Conservation (phyloP, 768 basidiomycete species). For the Tricholoma terreum region DNA sequence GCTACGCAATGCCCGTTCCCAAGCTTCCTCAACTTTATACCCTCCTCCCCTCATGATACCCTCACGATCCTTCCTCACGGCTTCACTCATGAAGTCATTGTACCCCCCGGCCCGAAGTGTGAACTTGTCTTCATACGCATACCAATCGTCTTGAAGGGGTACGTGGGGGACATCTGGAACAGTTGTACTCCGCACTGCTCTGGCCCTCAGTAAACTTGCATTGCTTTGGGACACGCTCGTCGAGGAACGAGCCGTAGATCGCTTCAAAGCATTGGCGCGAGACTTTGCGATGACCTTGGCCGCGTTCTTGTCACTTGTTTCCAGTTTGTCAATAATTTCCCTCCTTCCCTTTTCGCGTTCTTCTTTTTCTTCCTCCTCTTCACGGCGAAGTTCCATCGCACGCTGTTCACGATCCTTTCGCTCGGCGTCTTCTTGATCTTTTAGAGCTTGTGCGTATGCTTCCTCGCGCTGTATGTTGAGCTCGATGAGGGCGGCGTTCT, state of each 20-base stretch:
- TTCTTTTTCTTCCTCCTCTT: constrained; percentile 75
- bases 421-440: constrained; percentile 80
- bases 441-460: constrained; percentile 65
- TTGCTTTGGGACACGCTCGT: constrained; percentile 43
- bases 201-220: constrained; percentile 52
- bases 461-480: constrained; percentile 83
- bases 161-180: constrained; percentile 80
- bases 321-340: constrained; percentile 79
- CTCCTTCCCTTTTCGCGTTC: constrained; percentile 69
- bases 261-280: constrained; percentile 60
- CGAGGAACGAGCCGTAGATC: constrained; percentile 55
- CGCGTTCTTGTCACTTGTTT: constrained; percentile 72
- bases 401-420: constrained; percentile 67
- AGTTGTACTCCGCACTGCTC: constrained; percentile 62
- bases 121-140: constrained; percentile 71
- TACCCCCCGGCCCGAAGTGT: constrained; percentile 52
- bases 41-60: constrained; percentile 83
- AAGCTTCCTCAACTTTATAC: constrained; percentile 77
- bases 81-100: constrained; percentile 71
- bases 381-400: constrained; percentile 59
- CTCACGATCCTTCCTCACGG: constrained; percentile 70
- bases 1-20: constrained; percentile 75
- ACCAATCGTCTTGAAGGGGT: constrained; percentile 73
- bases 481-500: constrained; percentile 81
- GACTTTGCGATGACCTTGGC: constrained; percentile 66